Evolutionary conservation across 441 rosid species (phyloP).

Genomic region (Populus hybrid): DNA sequence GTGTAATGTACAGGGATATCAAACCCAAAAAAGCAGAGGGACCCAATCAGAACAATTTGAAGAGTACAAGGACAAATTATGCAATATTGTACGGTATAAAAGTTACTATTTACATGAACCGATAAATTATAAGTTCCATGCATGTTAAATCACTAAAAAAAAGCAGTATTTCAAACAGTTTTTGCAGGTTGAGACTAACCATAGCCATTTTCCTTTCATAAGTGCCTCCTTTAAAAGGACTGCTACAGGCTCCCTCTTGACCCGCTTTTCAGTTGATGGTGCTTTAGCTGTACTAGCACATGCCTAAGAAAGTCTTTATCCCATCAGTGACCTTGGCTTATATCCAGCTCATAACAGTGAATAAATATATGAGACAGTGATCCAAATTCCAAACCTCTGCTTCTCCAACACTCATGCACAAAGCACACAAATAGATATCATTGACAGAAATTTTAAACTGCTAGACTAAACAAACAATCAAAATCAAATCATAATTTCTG

Average conservation of each 20-base stretch:
- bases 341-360: background rate
- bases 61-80: background rate
- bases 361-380: constrained; percentile 3
- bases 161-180: background rate
- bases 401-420: background rate
- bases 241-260: constrained; percentile 60
- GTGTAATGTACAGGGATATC: too few species aligned
- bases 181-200: constrained; percentile 46
- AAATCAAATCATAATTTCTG: background rate
- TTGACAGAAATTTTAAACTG: background rate
- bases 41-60: background rate
- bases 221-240: constrained; percentile 71
- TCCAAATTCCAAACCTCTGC: background rate
- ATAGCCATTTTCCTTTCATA: constrained; percentile 83
- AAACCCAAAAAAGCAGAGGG: too few species aligned
- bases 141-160: background rate
- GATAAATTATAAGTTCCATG: background rate
- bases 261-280: constrained; percentile 56
- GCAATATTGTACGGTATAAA: background rate
- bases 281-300: constrained; percentile 46
- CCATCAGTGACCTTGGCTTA: background rate
- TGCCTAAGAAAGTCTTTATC: constrained; percentile 42
- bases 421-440: background rate
- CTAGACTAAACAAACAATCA: constrained; percentile 1
- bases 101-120: background rate